Evolutionary conservation across 2,329 filamentous ascomycete species (phyloP), one percentile per base, ranked within the genome.

Genomic region (Pseudogymnoascus sp.): DNA sequence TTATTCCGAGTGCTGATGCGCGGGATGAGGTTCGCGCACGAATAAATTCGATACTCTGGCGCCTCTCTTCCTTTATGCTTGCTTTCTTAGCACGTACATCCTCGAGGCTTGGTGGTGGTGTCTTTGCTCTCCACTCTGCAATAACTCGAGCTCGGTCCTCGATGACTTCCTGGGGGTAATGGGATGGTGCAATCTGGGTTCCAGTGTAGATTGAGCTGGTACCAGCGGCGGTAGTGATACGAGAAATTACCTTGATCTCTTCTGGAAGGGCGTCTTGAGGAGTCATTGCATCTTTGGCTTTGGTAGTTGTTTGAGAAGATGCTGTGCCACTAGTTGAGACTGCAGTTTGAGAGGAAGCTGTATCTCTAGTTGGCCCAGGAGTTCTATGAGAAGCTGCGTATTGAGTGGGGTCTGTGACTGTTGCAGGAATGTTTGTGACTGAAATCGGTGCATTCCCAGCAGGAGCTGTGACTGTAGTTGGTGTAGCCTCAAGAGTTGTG

Each of bases 1-100:
- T 17, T n/a, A 13, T 9, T 17, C 13, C 48, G 35, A 55, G 48
- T 13, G 48, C 48, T 33, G 48, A 33, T 21, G 58, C 55, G 4
- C 61, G 61, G 31, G 63, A 61, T 33, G 27, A 17, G 27, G 61
- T 58, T 17, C 61, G 44, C 8, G 3, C 33, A 13, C 58, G 33
- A 39, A 64, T 55, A 33, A 63, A 64, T 3, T 61, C 41, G 4
- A 63, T 55, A 25, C 38, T 61, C 7, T 36, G 36, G 1, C 29
- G 17, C 27, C 63, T 58, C 38, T 63, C 58, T 8, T 62, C 38
- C 25, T 64, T 64, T 5, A 66, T 55, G 13, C 59, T 64, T 3
- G 63, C 65, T 13, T 67, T 62, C 1, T 65, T 65, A 27, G 64
- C 35, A 5, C 66, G 61, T n/a, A 60, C 66, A 59, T 68, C 31